Conservation (phyloP, 345 rosid genomes). For the Luvunga scandens region DNA sequence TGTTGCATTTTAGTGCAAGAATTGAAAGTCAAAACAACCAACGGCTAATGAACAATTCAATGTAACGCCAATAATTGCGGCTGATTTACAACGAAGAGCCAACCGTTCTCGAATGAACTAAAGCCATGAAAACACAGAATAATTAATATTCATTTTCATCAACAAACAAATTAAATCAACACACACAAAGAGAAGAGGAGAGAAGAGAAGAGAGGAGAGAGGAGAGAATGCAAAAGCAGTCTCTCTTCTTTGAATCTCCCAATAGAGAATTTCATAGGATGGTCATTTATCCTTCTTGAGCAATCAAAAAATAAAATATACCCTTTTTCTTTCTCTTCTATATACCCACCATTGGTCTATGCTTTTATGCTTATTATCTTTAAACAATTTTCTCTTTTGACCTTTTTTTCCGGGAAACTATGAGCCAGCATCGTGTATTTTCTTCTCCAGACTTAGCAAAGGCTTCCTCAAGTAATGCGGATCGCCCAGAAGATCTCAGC, state of each 20-base stretch:
- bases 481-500: constrained; percentile 32
- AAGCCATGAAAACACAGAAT: neutral
- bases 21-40: neutral
- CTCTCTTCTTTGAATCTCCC: constrained; percentile 29
- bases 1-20: neutral
- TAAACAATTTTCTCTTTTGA: neutral
- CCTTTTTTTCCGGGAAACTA: constrained; percentile 4
- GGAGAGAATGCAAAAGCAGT: constrained; percentile 22
- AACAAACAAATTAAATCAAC: neutral
- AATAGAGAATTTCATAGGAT: neutral
- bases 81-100: neutral
- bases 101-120: constrained; percentile 1
- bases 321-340: neutral
- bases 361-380: neutral
- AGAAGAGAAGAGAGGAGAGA: too few species aligned
- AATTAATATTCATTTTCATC: neutral
- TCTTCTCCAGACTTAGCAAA: constrained; percentile 48
- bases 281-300: neutral
- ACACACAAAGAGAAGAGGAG: neutral
- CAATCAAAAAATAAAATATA: neutral
- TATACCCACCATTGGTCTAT: neutral
- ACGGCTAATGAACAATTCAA: constrained; percentile 3
- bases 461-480: constrained; percentile 8
- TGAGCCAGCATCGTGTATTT: constrained; percentile 35
- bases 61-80: constrained; percentile 4